Evolutionary conservation across 176 grass and related monocot genomes (phyloP).

Genomic region (Hsuehochloa calcarea): DNA sequence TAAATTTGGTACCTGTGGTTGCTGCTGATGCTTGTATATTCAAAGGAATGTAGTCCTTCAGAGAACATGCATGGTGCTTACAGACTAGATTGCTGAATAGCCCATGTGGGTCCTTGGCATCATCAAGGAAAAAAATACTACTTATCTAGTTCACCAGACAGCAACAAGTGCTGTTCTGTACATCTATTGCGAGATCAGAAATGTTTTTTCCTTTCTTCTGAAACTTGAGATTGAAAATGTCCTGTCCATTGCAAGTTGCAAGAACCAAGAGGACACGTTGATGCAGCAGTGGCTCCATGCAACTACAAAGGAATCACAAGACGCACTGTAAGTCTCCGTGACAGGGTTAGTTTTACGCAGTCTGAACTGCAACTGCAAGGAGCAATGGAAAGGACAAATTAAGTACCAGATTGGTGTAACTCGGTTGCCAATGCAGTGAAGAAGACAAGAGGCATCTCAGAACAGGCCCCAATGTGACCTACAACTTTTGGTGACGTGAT

Average conservation of each 20-base stretch:
- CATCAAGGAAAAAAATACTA: background rate
- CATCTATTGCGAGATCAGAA: background rate
- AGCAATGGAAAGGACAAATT: background rate
- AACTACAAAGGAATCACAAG: background rate
- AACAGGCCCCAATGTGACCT: background rate
- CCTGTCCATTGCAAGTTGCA: background rate
- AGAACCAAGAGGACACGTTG: background rate
- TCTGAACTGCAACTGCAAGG: too few species aligned
- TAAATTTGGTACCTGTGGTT: background rate
- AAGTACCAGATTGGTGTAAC: background rate
- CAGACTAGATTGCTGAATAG: conserved; percentile 8
- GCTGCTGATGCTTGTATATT: conserved; percentile 11
- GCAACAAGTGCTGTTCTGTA: background rate
- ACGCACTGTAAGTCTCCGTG: background rate
- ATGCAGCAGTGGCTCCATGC: background rate
- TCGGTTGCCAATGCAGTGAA: background rate
- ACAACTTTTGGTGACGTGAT: conserved; percentile 38
- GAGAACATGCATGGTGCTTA: conserved; percentile 3
- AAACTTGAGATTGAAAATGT: background rate
- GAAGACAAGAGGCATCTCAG: conserved; percentile 39
- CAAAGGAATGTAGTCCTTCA: conserved; percentile 7
- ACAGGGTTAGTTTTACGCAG: background rate
- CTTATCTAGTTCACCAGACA: background rate
- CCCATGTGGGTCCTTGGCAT: background rate
- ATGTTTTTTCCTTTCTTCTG: background rate